Base-by-base conservation (phyloP, 176 grass and related monocot genomes). In the Tillandsia leiboldiana region DNA sequence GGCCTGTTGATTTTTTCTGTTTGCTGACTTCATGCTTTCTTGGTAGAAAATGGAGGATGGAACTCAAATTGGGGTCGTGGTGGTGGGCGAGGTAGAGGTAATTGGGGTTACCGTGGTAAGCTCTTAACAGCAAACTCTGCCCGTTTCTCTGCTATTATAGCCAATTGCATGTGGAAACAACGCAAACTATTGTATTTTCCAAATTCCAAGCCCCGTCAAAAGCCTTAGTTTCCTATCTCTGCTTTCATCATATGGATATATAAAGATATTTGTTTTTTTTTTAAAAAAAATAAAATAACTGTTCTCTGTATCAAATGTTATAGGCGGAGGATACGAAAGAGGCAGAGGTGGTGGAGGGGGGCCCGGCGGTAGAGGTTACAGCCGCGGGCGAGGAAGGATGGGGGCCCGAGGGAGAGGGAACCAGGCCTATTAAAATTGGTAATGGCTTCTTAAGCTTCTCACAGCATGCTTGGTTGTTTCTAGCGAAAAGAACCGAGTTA, bases 21-120 rank as follows among this genome's bases (percentile, higher is more conserved):
- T 48, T 12, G 9, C 48, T 72, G 4, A 73, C 10, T 70, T 57
- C 9, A 51, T 72, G 17, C 15, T 61, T 68, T 68, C 77, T 75
- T 75, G 48, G 57, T 69, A 93, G 90, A 89, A 67, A 93, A 93
- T 76, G 90, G 90, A 68, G 87, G 87, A 68, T 96, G 85, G 88
- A 87, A 76, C 51, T 84, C 85, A 80, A 89, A 85, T 79, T 73
- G 72, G 71, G 79, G 65, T 59, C 79, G 76, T 80, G 92, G 83
- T 3, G 82, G 87, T 56, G 87, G 88, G 2, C 69, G 83, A 58
- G 90, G 90, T 63, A 83, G 90, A 84, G 90, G 77, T 63, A 82
- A 81, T 63, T 93, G 80, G 90, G 81, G 87, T 49, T 93, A 88
- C 17, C 66, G 83, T 73, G 90, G 90, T 93, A 79, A 42, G 69